Conservation (phyloP, 305 asterid species). For the Stenogyne calaminthoides region DNA sequence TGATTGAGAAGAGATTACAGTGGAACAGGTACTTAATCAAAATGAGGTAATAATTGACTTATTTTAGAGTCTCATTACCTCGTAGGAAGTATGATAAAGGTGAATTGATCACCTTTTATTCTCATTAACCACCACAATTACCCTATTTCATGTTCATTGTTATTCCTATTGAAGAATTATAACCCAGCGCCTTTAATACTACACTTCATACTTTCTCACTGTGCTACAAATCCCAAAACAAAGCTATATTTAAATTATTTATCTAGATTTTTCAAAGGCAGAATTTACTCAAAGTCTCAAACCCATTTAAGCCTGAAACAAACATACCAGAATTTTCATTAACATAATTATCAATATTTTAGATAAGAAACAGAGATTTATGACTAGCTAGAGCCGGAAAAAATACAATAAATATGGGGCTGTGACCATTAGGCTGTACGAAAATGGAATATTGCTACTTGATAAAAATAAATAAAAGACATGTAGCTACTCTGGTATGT, state of each 20-base stretch:
- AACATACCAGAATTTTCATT: background rate
- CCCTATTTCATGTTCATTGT: too few species aligned
- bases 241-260: background rate
- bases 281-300: background rate
- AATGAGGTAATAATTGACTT: too few species aligned
- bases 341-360: background rate
- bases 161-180: too few species aligned
- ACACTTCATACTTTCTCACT: background rate
- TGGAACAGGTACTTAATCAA: too few species aligned
- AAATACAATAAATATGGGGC: background rate
- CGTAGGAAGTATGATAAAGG: too few species aligned
- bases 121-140: too few species aligned
- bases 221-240: background rate
- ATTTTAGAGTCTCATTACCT: too few species aligned
- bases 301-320: background rate
- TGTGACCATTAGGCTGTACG: background rate
- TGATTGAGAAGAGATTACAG: too few species aligned
- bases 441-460: background rate
- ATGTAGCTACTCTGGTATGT: background rate
- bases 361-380: background rate
- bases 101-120: too few species aligned
- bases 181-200: too few species aligned
- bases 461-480: background rate
- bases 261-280: background rate
- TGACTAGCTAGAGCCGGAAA: background rate